These are phyloP conservation scores for Harringtonia lauricola DNA, from an alignment of 2,329 filamentous ascomycete species.

Conservation along the genomic window DNA sequence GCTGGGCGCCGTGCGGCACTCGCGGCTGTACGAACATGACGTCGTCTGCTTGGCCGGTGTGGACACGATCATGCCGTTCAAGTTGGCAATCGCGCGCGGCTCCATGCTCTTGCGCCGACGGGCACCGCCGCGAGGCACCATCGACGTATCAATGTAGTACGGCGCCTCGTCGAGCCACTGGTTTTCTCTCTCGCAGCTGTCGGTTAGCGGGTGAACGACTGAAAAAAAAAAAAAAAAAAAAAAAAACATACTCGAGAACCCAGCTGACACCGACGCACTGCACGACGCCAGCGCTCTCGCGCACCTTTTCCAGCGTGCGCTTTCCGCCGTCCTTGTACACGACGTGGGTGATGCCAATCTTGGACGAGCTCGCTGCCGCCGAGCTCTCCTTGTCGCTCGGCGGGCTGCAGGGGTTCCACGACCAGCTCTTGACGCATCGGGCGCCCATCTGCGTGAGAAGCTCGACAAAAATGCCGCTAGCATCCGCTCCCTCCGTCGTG, in stretches of 20 bases:
- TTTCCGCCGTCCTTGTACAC: conserved; percentile 81
- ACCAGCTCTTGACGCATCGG: conserved; percentile 64
- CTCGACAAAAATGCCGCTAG: conserved; percentile 66
- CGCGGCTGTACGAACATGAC: conserved; percentile 19
- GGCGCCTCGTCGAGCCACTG: conserved; percentile 63
- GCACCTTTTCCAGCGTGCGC: conserved; percentile 70
- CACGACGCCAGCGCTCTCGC: conserved; percentile 60
- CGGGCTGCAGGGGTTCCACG: conserved; percentile 48
- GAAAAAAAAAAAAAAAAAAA: not conserved
- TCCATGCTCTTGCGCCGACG: conserved; percentile 76
- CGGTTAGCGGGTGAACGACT: not conserved
- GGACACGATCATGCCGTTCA: conserved; percentile 53
- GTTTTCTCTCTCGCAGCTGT: conserved; percentile 63
- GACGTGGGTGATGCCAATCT: conserved; percentile 74
- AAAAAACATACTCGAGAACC: conserved; percentile 66
- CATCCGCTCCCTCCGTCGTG: conserved; percentile 70
- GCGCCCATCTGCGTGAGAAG: conserved; percentile 74
- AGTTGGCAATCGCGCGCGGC: conserved; percentile 56
- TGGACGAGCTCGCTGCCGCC: conserved; percentile 19
- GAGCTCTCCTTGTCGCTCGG: conserved; percentile 18
- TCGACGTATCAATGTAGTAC: conserved; percentile 57
- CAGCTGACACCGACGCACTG: conserved; percentile 81
- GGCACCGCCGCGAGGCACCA: conserved; percentile 57
- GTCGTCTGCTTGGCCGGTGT: conserved; percentile 20
- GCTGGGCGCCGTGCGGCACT: conserved; percentile 23